phyloP scores from a whole-genome alignment of 805 yeast species.

The Deakozyma indianensis region DNA sequence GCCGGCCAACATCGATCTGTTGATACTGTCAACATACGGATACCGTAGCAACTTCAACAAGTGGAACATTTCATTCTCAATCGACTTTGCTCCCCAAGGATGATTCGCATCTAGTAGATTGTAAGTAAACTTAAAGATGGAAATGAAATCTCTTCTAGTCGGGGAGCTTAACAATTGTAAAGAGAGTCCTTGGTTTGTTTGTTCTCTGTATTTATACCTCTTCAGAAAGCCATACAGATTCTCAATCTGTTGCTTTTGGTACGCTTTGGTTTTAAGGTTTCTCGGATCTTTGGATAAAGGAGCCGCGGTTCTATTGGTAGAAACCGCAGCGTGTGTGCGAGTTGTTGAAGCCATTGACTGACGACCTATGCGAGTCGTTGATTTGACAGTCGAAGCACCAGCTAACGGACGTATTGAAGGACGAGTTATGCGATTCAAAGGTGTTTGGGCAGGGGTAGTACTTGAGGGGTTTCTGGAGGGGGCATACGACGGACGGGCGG shows the following conservation, averaged over 20 bases:
- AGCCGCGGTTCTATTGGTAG: no score
- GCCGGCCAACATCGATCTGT: slow-evolving; percentile 75
- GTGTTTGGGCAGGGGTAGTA: no score
- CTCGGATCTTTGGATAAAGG: neutral
- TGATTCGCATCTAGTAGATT: slow-evolving; percentile 68
- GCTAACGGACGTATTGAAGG: no score
- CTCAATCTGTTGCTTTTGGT: slow-evolving; percentile 49
- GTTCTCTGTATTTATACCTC: slow-evolving; percentile 54
- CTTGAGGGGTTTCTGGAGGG: no score
- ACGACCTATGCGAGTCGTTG: no score
- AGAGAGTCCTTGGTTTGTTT: slow-evolving; percentile 56
- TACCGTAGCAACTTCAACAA: slow-evolving; percentile 52
- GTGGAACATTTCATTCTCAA: slow-evolving; percentile 63
- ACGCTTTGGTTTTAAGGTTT: slow-evolving; percentile 39
- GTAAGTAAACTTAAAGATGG: slow-evolving; percentile 70
- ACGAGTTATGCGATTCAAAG: no score
- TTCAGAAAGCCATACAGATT: slow-evolving; percentile 53
- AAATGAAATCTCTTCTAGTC: slow-evolving; percentile 73
- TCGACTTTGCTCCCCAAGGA: slow-evolving; percentile 41
- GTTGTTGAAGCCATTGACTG: no score
- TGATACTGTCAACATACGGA: slow-evolving; percentile 69
- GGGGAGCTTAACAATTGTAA: slow-evolving; percentile 56
- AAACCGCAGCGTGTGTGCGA: no score
- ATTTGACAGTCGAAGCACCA: no score
- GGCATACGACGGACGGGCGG: no score